Evolutionary conservation across 306 rosid species (phyloP).

Genomic region (Dalbergia cochinchinensis): DNA sequence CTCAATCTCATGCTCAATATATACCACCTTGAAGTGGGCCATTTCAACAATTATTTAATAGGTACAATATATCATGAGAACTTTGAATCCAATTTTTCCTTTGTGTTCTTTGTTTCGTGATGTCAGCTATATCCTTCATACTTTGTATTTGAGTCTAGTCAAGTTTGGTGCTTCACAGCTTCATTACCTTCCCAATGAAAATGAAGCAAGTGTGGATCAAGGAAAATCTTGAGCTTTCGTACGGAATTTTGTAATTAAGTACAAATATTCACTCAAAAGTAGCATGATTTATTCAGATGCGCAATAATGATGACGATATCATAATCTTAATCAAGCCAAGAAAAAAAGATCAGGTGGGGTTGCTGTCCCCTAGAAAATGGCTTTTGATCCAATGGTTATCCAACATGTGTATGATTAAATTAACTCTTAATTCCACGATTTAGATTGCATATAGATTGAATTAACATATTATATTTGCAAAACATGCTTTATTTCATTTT

Average conservation of each 20-base stretch:
- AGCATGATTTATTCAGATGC: conserved; percentile 4
- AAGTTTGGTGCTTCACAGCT: conserved; percentile 43
- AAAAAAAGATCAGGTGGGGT: conserved; percentile 39
- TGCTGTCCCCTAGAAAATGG: conserved; percentile 59
- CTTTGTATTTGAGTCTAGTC: background rate
- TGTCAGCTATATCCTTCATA: conserved; percentile 22
- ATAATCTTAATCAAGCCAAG: conserved; percentile 36
- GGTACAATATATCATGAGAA: conserved; percentile 5
- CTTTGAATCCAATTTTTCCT: conserved; percentile 46
- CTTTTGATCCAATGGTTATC: conserved; percentile 44
- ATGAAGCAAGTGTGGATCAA: conserved; percentile 47
- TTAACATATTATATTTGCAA: background rate
- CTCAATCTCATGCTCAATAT: conserved; percentile 32
- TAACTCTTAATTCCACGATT: conserved; percentile 42
- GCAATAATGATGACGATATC: background rate
- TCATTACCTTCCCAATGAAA: conserved; percentile 44
- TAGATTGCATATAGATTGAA: conserved; percentile 43
- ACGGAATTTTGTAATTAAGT: conserved; percentile 36
- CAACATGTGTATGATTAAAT: conserved; percentile 51
- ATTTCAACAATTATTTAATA: conserved; percentile 11
- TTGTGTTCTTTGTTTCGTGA: conserved; percentile 36
- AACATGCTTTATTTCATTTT: conserved; percentile 24
- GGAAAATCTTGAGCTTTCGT: conserved; percentile 36
- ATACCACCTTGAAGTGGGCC: conserved; percentile 28
- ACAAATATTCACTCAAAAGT: conserved; percentile 25